Evolutionary conservation across 1,284 basidiomycete genomes (phyloP).

Genomic region (Boletellus dicymbophilus): DNA sequence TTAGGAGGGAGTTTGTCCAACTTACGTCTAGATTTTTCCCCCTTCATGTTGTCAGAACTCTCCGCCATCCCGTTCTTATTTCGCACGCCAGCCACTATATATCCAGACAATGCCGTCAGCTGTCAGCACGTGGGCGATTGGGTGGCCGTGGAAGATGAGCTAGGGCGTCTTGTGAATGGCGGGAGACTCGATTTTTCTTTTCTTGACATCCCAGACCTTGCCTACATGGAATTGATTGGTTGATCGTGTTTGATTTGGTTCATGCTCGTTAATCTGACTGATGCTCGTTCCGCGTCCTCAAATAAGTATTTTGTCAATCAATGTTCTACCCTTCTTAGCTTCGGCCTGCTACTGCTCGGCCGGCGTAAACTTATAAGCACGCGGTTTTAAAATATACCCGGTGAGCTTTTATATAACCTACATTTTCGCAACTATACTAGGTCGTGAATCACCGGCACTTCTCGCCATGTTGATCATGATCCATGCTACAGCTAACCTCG

Average conservation of each 20-base stretch:
- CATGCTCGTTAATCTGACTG: no score
- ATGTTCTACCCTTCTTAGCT: neutral
- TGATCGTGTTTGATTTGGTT: constrained; percentile 6
- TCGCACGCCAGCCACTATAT: constrained; percentile 21
- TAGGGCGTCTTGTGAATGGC: constrained; percentile 21
- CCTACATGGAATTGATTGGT: constrained; percentile 15
- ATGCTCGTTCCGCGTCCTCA: no score
- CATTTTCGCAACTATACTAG: neutral
- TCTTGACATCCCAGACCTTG: constrained; percentile 22
- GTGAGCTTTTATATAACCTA: neutral
- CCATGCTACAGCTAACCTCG: constrained; percentile 29
- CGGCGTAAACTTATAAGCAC: no score
- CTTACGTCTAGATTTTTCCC: constrained; percentile 14
- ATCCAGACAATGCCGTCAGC: neutral
- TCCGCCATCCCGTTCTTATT: constrained; percentile 36
- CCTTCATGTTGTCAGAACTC: constrained; percentile 23
- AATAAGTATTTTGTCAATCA: neutral
- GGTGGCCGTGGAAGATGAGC: constrained; percentile 24
- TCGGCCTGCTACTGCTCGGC: no score
- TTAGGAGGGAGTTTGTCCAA: neutral
- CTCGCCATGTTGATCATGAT: no score
- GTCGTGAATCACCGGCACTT: neutral
- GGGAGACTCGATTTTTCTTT: constrained; percentile 31
- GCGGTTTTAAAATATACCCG: neutral
- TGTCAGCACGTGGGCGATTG: constrained; percentile 6